Conservation (phyloP, 257 asterid species). For the Petrea volubilis region DNA sequence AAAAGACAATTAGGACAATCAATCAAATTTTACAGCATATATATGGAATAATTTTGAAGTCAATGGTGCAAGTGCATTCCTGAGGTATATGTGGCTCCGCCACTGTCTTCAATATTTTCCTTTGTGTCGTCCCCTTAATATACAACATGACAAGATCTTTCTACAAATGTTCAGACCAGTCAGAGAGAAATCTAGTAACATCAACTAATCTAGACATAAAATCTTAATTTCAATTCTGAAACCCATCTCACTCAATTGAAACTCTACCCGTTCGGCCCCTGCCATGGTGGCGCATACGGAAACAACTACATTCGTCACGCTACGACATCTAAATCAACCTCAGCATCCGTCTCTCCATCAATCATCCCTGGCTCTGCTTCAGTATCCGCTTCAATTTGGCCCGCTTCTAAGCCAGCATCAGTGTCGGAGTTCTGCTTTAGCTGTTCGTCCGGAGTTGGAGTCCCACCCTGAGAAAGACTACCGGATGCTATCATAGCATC, state of each 20-base stretch:
- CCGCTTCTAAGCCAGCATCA: constrained; percentile 64
- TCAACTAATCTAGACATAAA: not conserved
- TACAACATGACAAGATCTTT: too few relatives aligned
- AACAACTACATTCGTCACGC: constrained; percentile 22
- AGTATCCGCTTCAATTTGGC: constrained; percentile 54
- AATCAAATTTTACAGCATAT: too few relatives aligned
- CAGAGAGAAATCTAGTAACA: not conserved
- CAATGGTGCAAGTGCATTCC: too few relatives aligned
- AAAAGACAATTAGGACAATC: too few relatives aligned
- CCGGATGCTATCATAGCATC: constrained; percentile 54
- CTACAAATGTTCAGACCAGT: not conserved
- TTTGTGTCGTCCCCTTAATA: too few relatives aligned
- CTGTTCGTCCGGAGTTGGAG: constrained; percentile 70
- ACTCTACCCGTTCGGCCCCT: too few relatives aligned
- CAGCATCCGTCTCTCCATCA: constrained; percentile 68
- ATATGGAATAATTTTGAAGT: too few relatives aligned
- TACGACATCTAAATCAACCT: constrained; percentile 57
- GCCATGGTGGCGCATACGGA: not conserved
- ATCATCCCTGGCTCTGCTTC: constrained; percentile 47
- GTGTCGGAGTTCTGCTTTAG: constrained; percentile 68
- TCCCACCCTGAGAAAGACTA: constrained; percentile 53
- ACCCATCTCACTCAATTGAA: too few relatives aligned
- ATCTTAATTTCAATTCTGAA: too few relatives aligned
- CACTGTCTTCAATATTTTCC: too few relatives aligned
- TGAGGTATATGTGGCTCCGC: too few relatives aligned